Evolutionary conservation across 805 yeast genomes (phyloP), one percentile per base, ranked within the genome.

Genomic region (Candida stauntonica): DNA sequence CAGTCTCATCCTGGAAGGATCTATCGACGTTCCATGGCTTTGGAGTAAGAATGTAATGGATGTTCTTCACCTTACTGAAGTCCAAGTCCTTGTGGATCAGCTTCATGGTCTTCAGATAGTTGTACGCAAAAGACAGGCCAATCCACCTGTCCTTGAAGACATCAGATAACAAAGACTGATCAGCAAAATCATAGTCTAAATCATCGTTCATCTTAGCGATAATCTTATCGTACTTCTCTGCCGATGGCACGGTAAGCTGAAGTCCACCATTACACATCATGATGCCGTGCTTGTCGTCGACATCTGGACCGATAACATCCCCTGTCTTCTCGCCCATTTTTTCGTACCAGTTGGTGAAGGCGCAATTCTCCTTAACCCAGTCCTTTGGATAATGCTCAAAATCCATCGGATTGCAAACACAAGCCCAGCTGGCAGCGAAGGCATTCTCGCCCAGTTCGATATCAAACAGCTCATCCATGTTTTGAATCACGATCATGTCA

Each of bases 381-480:
- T 73, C 64, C 33, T 52, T 43, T 13, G 83, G 83, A 42, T 77
- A 77, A 51, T 77, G 79, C 1, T 64, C 46, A 44, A 69, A 66
- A 16, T 65, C 52, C 56, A 68, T 62, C 5, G 83, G 83, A 46
- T 77, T 77, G 57, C 83, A 77, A 17, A 75, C 78, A 55, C 83
- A 77, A 3, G 82, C 81, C 46, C 76, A 77, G 9, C 73, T 54
- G 0, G 81, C 80, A 0, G 80, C 83, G 57, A 77, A 75, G 4
- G 62, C 68, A 8, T 52, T 46, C 3, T 51, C 54, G 35, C 60
- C 50, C 33, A 77, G 52, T 8, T 64, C 64, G 15, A 74, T 34
- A 7, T 68, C 71, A 71, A 77, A 71, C 30, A 77, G 57, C 48
- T 76, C 82, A 54, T 77, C 83, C 77, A 77, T 73, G 48, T 77